phyloP scores from a whole-genome alignment of 352 stramenopile species.

The Pythium monospermum region DNA sequence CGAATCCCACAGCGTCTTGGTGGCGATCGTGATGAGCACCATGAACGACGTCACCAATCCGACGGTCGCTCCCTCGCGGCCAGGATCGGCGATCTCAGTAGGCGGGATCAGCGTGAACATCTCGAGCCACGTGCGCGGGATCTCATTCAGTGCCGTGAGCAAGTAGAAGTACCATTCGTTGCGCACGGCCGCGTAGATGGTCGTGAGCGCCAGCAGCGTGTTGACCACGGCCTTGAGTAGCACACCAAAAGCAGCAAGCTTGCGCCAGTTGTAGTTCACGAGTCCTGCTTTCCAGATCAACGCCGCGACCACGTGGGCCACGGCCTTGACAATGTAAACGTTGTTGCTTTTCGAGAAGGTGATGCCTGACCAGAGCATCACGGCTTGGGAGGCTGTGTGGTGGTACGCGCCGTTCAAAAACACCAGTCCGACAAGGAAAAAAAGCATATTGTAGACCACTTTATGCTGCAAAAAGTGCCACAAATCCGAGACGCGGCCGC shows the following conservation, averaged over 20 bases:
- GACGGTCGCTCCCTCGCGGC: constrained; percentile 62
- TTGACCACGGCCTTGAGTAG: constrained; percentile 2
- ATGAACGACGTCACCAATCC: constrained; percentile 59
- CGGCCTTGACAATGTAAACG: background rate
- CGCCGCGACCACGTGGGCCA: constrained; percentile 5
- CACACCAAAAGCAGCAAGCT: constrained; percentile 9
- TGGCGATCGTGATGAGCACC: constrained; percentile 53
- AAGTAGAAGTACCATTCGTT: constrained; percentile 10
- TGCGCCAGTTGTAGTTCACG: constrained; percentile 19
- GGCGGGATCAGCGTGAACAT: constrained; percentile 39
- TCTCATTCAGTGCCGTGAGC: constrained; percentile 21
- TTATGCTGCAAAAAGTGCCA: constrained; percentile 17
- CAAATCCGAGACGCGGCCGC: background rate
- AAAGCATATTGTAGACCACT: constrained; percentile 8
- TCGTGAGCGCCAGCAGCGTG: background rate
- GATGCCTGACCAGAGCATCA: constrained; percentile 2
- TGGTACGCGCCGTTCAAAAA: constrained; percentile 12
- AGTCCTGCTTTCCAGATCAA: constrained; percentile 14
- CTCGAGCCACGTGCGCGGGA: constrained; percentile 39
- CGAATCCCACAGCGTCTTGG: constrained; percentile 52
- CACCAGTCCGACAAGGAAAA: constrained; percentile 2
- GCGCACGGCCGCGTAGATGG: constrained; percentile 2
- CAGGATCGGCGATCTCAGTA: constrained; percentile 74
- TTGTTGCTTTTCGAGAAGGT: background rate
- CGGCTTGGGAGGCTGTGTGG: background rate